Evolutionary conservation across 805 yeast species (phyloP).

Genomic region (Candida coquimbonensis): DNA sequence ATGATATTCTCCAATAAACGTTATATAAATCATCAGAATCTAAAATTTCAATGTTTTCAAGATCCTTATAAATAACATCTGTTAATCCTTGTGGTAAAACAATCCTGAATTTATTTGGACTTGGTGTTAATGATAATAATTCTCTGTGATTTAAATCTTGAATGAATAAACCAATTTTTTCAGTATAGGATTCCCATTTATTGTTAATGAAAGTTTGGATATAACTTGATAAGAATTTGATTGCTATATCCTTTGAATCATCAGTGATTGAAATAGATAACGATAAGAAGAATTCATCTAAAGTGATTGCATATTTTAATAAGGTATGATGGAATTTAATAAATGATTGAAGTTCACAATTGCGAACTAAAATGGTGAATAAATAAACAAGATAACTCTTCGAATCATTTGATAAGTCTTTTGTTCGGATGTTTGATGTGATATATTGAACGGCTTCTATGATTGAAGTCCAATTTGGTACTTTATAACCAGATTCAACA

Average conservation of each 20-base stretch:
- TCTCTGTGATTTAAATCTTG: constrained; percentile 27
- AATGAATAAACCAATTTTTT: constrained; percentile 37
- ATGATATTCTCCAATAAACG: constrained; percentile 44
- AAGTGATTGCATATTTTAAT: constrained; percentile 32
- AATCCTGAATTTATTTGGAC: constrained; percentile 8
- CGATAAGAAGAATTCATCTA: constrained; percentile 33
- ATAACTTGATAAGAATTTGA: constrained; percentile 36
- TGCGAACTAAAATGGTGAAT: constrained; percentile 46
- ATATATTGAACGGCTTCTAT: constrained; percentile 17
- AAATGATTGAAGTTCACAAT: constrained; percentile 41
- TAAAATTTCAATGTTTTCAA: constrained; percentile 1
- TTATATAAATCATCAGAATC: constrained; percentile 25
- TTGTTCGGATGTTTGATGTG: constrained; percentile 1
- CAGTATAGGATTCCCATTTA: constrained; percentile 31
- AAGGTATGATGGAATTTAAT: constrained; percentile 40
- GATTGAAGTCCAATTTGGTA: constrained; percentile 42
- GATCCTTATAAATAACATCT: constrained; percentile 3
- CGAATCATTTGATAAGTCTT: constrained; percentile 1
- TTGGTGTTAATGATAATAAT: constrained; percentile 13
- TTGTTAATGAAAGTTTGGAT: constrained; percentile 43
- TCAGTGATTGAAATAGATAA: constrained; percentile 41
- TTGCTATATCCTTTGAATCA: constrained; percentile 36
- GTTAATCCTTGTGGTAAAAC: constrained; percentile 15
- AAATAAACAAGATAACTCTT: constrained; percentile 33
- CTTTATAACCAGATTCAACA: constrained; percentile 66